Conservation (phyloP, 495 filamentous ascomycete species). For the Penicillium subrubescens region DNA sequence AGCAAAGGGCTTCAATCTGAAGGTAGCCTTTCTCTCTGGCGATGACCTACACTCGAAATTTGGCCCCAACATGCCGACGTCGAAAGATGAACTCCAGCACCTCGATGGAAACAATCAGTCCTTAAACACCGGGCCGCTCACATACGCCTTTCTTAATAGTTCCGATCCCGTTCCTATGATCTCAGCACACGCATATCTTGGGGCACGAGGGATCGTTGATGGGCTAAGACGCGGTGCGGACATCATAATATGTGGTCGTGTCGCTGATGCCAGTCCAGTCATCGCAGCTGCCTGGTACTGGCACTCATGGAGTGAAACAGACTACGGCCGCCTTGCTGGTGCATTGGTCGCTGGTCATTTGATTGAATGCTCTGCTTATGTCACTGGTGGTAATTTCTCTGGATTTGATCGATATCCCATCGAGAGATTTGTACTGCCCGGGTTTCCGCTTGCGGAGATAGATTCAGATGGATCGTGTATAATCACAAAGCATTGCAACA, state of each 20-base stretch:
- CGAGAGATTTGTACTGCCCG: conserved; percentile 33
- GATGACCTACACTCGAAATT: background rate
- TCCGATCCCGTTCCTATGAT: background rate
- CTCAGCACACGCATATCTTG: conserved; percentile 37
- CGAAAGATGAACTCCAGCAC: background rate
- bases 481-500: conserved; percentile 28
- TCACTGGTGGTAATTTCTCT: conserved; percentile 54
- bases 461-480: conserved; percentile 32
- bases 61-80: background rate
- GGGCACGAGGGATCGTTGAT: conserved; percentile 46
- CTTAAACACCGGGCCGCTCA: background rate
- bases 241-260: conserved; percentile 57
- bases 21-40: background rate
- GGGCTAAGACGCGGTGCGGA: conserved; percentile 49
- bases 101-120: background rate
- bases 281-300: conserved; percentile 53
- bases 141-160: background rate
- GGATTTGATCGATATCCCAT: conserved; percentile 47
- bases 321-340: conserved; percentile 46
- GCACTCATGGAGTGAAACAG: conserved; percentile 41
- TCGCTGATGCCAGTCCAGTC: conserved; percentile 50
- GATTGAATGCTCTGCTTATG: conserved; percentile 55
- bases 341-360: conserved; percentile 52
- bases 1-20: background rate
- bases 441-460: conserved; percentile 45